Conservation (phyloP, 192 early-diverging fungal species). For the Backusella australiensis region DNA sequence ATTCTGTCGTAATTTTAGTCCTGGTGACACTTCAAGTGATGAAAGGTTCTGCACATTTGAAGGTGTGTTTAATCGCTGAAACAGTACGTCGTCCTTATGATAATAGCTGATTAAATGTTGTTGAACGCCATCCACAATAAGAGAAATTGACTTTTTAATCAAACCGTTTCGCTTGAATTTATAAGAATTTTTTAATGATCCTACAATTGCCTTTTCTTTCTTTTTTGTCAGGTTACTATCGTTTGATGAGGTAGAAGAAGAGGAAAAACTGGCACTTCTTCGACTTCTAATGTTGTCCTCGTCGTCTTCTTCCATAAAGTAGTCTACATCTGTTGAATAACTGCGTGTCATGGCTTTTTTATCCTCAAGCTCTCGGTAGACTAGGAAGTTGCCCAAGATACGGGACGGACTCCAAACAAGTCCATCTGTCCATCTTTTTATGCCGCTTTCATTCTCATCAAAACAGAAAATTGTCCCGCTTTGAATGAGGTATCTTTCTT, state of each 20-base stretch:
- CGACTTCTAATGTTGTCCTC: neutral
- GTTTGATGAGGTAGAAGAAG: neutral
- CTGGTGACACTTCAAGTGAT: conserved; percentile 51
- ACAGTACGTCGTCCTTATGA: conserved; percentile 54
- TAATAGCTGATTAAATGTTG: conserved; percentile 60
- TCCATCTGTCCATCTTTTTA: conserved; percentile 88
- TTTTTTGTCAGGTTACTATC: conserved; percentile 15
- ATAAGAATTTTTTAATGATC: conserved; percentile 52
- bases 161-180: conserved; percentile 61
- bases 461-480: conserved; percentile 81
- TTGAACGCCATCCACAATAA: conserved; percentile 58
- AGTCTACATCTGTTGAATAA: conserved; percentile 8
- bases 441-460: conserved; percentile 77
- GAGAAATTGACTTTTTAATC: conserved; percentile 79
- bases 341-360: conserved; percentile 1
- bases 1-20: conserved; percentile 53
- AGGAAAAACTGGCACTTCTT: neutral
- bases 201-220: conserved; percentile 51
- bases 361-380: conserved; percentile 71
- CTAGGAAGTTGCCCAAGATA: conserved; percentile 74
- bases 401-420: conserved; percentile 81
- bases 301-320: neutral
- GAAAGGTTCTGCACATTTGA: conserved; percentile 44
- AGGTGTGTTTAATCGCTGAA: conserved; percentile 46
- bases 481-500: conserved; percentile 64